phyloP scores from a whole-genome alignment of 352 stramenopile species.

The Aphanomyces astaci region DNA sequence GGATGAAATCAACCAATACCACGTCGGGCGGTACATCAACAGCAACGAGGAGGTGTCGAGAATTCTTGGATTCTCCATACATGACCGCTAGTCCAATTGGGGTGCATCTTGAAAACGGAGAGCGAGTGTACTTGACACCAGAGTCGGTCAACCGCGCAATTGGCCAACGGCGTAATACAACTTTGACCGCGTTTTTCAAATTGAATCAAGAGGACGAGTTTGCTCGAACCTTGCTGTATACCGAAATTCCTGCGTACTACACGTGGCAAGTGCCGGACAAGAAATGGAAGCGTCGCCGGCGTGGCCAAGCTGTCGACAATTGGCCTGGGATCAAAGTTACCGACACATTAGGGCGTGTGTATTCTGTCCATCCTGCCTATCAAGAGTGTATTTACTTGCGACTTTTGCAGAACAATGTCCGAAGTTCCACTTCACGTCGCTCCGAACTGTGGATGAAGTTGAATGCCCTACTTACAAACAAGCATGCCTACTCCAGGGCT shows the following conservation, averaged over 20 bases:
- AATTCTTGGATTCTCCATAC: constrained; percentile 26
- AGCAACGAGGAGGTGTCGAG: constrained; percentile 27
- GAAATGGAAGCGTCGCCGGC: constrained; percentile 16
- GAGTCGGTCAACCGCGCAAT: background rate
- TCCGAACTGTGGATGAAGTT: constrained; percentile 23
- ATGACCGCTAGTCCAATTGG: constrained; percentile 6
- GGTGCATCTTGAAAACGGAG: background rate
- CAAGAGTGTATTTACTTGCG: constrained; percentile 28
- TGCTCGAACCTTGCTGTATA: constrained; percentile 22
- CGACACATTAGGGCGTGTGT: constrained; percentile 24
- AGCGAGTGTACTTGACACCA: background rate
- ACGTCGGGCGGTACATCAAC: constrained; percentile 32
- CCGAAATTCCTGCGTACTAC: constrained; percentile 24
- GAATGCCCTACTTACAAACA: constrained; percentile 23
- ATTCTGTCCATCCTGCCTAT: constrained; percentile 25
- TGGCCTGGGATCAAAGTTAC: background rate
- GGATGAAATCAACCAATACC: constrained; percentile 29
- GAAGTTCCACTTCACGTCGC: constrained; percentile 25
- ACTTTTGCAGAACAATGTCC: constrained; percentile 24
- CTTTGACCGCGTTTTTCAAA: constrained; percentile 25
- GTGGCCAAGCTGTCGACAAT: constrained; percentile 17
- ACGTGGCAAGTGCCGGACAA: constrained; percentile 18
- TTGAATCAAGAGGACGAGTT: constrained; percentile 11
- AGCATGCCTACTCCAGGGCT: constrained; percentile 19
- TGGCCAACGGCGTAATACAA: background rate